phyloP scores from a whole-genome alignment of 2,329 filamentous ascomycete genomes.

The Fusarium protoensiforme region DNA sequence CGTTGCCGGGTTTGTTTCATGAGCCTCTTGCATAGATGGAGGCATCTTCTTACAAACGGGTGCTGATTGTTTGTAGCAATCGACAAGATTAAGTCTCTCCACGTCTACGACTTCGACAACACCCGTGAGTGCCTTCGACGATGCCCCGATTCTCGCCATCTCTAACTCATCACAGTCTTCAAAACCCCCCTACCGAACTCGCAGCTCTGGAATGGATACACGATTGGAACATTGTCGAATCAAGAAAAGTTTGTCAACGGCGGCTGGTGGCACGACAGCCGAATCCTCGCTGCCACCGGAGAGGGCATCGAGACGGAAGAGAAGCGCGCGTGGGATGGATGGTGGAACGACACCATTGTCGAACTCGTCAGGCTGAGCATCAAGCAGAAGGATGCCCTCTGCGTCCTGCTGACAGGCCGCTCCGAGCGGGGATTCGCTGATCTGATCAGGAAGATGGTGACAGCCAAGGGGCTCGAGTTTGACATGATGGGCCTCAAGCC shows the following conservation, averaged over 20 bases:
- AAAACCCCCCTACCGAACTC: slow-evolving; percentile 89
- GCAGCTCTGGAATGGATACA: slow-evolving; percentile 83
- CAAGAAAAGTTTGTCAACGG: slow-evolving; percentile 83
- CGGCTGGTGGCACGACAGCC: slow-evolving; percentile 96
- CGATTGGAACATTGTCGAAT: slow-evolving; percentile 79
- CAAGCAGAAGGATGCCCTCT: slow-evolving; percentile 85
- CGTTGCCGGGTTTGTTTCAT: slow-evolving; percentile 70
- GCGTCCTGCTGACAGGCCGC: slow-evolving; percentile 88
- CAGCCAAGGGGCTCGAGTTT: slow-evolving; percentile 83
- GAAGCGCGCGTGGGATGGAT: slow-evolving; percentile 84
- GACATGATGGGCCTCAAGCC: slow-evolving; percentile 92
- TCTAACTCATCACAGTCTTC: slow-evolving; percentile 71
- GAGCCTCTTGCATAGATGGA: not conserved
- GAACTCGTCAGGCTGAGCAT: slow-evolving; percentile 84
- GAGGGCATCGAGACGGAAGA: slow-evolving; percentile 86
- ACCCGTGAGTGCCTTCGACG: slow-evolving; percentile 69
- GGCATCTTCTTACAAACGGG: slow-evolving; percentile 14
- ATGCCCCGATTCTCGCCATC: not conserved
- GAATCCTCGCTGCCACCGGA: slow-evolving; percentile 87
- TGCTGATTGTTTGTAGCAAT: slow-evolving; percentile 56
- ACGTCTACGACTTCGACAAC: slow-evolving; percentile 99
- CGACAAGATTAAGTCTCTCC: slow-evolving; percentile 79
- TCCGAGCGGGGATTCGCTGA: slow-evolving; percentile 81
- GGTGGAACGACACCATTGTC: slow-evolving; percentile 95
- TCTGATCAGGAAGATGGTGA: slow-evolving; percentile 83